Conservation (phyloP, 2,329 filamentous ascomycete species). For the Neonectria punicea region DNA sequence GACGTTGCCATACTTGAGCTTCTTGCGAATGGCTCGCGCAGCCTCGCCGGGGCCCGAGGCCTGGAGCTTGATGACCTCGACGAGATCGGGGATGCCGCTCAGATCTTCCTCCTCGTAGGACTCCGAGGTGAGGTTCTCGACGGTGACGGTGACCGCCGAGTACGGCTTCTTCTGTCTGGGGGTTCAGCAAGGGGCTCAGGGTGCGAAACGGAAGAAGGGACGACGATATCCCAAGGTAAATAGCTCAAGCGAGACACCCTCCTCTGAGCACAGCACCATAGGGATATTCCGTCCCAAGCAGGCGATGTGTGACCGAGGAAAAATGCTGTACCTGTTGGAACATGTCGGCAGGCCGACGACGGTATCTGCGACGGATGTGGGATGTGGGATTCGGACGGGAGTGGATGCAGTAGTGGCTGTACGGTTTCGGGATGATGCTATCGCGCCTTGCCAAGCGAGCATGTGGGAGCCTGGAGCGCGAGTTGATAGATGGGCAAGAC, state of each 20-base stretch:
- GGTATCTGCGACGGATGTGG: neutral
- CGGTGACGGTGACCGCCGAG: slow-evolving; percentile 90
- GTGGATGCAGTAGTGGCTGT: slow-evolving; percentile 6
- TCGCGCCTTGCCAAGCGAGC: slow-evolving; percentile 27
- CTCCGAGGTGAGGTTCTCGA: slow-evolving; percentile 91
- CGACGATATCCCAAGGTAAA: slow-evolving; percentile 20
- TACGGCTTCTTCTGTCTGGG: slow-evolving; percentile 74
- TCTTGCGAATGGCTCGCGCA: slow-evolving; percentile 92
- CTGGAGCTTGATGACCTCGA: slow-evolving; percentile 94
- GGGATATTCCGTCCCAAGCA: neutral
- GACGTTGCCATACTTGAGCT: slow-evolving; percentile 97
- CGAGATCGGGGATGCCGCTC: slow-evolving; percentile 90
- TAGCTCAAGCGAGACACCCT: slow-evolving; percentile 23
- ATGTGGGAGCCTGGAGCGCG: slow-evolving; percentile 15
- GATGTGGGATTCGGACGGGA: neutral
- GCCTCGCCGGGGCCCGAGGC: slow-evolving; percentile 87
- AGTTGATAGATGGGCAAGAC: slow-evolving; percentile 13
- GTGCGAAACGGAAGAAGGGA: neutral
- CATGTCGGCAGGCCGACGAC: slow-evolving; percentile 34
- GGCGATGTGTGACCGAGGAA: neutral
- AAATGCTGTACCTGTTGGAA: slow-evolving; percentile 44
- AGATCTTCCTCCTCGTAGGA: slow-evolving; percentile 91
- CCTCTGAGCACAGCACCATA: neutral
- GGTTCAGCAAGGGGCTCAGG: slow-evolving; percentile 2
- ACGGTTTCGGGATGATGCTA: slow-evolving; percentile 29